phyloP scores from a whole-genome alignment of 1,139 yeast genomes.

The Lodderomyces theae region DNA sequence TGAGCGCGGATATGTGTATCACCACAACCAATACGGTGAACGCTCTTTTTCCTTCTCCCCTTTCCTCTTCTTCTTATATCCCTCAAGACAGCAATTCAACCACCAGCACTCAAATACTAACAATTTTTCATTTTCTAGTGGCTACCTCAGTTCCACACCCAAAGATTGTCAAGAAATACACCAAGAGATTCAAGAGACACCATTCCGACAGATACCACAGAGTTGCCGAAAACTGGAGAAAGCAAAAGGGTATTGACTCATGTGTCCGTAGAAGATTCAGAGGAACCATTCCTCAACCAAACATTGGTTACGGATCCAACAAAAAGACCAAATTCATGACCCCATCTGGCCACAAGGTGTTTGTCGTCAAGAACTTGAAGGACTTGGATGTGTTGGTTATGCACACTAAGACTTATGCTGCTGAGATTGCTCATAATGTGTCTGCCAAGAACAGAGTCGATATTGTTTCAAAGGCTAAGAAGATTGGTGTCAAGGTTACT shows the following conservation, averaged over 20 bases:
- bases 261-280: constrained; percentile 99
- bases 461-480: constrained; percentile 95
- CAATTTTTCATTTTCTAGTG: constrained; percentile 42
- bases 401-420: constrained; percentile 99
- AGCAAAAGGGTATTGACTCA: constrained; percentile 99
- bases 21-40: no score
- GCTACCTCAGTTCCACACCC: constrained; percentile 99
- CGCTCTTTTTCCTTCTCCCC: no score
- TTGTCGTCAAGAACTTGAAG: constrained; percentile 86
- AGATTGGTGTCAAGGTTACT: constrained; percentile 98
- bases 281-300: constrained; percentile 99
- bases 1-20: no score
- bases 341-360: constrained; percentile 98
- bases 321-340: constrained; percentile 94
- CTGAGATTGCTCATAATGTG: constrained; percentile 98
- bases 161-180: constrained; percentile 99
- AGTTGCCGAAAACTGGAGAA: constrained; percentile 99
- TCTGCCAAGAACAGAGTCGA: constrained; percentile 98
- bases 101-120: constrained; percentile 1
- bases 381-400: constrained; percentile 94
- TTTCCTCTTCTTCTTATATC: no score
- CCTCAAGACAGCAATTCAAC: neutral
- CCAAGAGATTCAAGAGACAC: constrained; percentile 99
- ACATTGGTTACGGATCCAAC: constrained; percentile 99
- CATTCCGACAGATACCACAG: constrained; percentile 99